These are phyloP conservation scores for Tulasnella sp. DNA, from an alignment of 768 basidiomycete genomes.

Conservation along the genomic window DNA sequence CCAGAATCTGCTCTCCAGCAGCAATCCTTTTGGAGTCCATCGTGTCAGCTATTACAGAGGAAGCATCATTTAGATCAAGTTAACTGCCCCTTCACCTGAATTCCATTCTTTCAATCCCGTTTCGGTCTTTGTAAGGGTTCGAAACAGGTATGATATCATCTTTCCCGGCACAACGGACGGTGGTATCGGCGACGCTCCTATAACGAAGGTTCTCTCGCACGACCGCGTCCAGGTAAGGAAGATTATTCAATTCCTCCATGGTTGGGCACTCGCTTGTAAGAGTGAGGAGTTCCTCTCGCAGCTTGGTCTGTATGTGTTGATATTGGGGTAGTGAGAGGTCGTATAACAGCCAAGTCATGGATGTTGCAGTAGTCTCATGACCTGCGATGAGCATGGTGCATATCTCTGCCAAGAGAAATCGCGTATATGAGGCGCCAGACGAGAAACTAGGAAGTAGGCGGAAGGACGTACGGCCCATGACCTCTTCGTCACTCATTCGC, in stretches of 20 bases:
- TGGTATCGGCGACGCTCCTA: constrained; percentile 6
- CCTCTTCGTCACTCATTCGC: constrained; percentile 39
- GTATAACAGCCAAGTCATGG: constrained; percentile 57
- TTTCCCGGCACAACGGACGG: constrained; percentile 14
- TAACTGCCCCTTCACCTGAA: background rate
- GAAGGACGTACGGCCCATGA: constrained; percentile 34
- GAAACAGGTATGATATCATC: constrained; percentile 28
- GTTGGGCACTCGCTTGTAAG: constrained; percentile 30
- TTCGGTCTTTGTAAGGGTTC: constrained; percentile 23
- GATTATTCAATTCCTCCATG: constrained; percentile 35
- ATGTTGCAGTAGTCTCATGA: constrained; percentile 53
- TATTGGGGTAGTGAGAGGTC: constrained; percentile 46
- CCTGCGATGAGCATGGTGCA: constrained; percentile 60
- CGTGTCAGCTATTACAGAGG: background rate
- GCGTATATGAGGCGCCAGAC: background rate
- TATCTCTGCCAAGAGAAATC: constrained; percentile 45
- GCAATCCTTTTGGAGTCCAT: constrained; percentile 30
- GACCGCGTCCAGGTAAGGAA: constrained; percentile 39
- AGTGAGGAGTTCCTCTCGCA: constrained; percentile 55
- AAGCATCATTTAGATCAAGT: background rate
- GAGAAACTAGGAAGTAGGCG: background rate
- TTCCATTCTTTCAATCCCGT: constrained; percentile 20
- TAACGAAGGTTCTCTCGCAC: constrained; percentile 32
- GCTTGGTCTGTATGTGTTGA: constrained; percentile 50
- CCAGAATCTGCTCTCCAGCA: constrained; percentile 41